Evolutionary conservation across 106 monocot species (phyloP).

Genomic region (Phalaenopsis equestris): DNA sequence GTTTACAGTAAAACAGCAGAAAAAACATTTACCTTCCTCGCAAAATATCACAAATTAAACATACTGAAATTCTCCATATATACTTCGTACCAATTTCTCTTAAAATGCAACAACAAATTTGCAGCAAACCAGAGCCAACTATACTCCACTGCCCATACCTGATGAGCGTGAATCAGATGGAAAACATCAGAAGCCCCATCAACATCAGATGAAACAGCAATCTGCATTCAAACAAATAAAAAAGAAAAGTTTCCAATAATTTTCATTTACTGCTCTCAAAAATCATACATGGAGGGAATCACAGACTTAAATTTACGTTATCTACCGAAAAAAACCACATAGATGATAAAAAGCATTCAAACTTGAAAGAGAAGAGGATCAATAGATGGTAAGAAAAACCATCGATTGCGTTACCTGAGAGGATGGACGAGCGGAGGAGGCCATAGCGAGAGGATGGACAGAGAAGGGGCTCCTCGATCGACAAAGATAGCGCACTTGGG

Average conservation of each 20-base stretch:
- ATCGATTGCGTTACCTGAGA: conserved; percentile 20
- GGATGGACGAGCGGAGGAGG: conserved; percentile 27
- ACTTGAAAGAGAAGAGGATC: background rate
- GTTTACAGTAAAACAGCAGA: no score
- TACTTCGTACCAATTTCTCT: background rate
- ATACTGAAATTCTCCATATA: background rate
- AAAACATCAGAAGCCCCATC: conserved; percentile 17
- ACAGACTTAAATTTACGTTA: background rate
- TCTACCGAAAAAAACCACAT: background rate
- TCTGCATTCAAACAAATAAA: conserved; percentile 11
- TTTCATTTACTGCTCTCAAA: background rate
- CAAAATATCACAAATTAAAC: background rate
- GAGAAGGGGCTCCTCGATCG: conserved; percentile 5
- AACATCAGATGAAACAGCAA: conserved; percentile 13
- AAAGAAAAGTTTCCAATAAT: background rate
- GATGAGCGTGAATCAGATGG: conserved; percentile 37
- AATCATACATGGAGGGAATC: background rate
- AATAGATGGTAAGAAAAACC: background rate
- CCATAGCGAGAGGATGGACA: conserved; percentile 18
- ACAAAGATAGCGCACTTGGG: background rate
- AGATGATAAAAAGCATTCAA: background rate
- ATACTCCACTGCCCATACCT: conserved; percentile 23
- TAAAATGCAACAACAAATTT: background rate
- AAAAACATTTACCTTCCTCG: no score
- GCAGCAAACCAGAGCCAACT: background rate